Base-by-base conservation (phyloP, 2,329 filamentous ascomycete species). In the Penicillium sp. region DNA sequence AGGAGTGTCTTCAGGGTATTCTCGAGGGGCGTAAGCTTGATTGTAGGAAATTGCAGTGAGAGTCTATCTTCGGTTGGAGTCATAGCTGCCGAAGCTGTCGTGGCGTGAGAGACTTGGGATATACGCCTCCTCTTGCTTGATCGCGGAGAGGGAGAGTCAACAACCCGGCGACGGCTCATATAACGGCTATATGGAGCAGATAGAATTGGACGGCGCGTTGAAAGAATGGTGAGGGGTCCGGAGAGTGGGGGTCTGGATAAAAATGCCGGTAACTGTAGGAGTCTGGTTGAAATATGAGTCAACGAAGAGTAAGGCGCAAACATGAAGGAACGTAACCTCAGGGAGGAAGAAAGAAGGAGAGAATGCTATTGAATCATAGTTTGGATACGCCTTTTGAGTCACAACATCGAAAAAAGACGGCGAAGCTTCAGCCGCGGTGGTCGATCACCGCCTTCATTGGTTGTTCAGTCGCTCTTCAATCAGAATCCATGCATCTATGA, bases 1-100 rank as follows among this genome's bases (percentile, higher is more conserved):
- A 98, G 85, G 13, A 97, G 84, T n/a, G 81, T 78, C 64, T 90
- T 89, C 45, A 97, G 84, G 66, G 88, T 89, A 46, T 83, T 79
- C 77, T 98, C 94, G 59, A 87, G 84, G 5, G 86, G 80, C 13
- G 86, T 93, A 64, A 97, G 86, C 47, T 81, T 74, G 35, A 90
- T 80, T n/a, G 61, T 70, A 15, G 74, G 74, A n/a, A 70, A 60
- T 41, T 54, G 41, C 44, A 47, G 66, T 29, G 57, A 65, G 38
- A 15, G 47, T 30, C 44, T n/a, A 35, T 45, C 21, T 17, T 35
- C 35, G 17, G 61, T 41, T 49, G 57, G 53, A 47, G 64, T 63
- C 75, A 76, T 77, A 31, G 50, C 62, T 63, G 64, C 55, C 23
- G 58, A 13, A 52, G 63, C 66, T 58, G 61, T 65, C 66, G 76